Percentiles rank a stretch among this genome's conserved stretches.
Conservation (phyloP, 345 rosid genomes). For the Pistacia atlantica region DNA sequence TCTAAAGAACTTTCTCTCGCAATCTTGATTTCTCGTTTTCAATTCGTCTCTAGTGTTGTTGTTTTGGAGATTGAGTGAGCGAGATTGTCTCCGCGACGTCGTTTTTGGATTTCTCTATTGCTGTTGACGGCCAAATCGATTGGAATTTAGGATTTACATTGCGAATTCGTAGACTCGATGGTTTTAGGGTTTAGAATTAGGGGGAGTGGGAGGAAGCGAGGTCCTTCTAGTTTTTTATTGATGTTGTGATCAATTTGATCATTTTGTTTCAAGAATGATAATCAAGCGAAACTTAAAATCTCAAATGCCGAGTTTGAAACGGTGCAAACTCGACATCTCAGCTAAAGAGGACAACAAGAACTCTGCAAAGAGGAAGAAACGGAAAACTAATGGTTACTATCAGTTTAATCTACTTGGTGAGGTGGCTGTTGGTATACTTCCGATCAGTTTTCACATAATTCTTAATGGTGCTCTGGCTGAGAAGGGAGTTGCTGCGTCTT, state of each 20-base stretch:
- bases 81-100: background rate
- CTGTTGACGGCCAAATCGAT: background rate
- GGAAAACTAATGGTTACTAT: conserved; percentile 53
- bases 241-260: no score
- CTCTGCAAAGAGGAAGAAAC: conserved; percentile 51
- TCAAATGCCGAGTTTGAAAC: no score
- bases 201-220: no score
- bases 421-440: conserved; percentile 58
- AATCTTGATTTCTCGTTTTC: no score
- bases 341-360: conserved; percentile 46
- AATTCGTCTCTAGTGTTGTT: no score
- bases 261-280: no score
- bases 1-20: no score
- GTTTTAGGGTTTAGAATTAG: conserved; percentile 21
- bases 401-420: conserved; percentile 72
- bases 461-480: conserved; percentile 28
- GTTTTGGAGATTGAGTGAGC: background rate
- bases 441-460: conserved; percentile 30
- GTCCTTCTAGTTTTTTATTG: background rate
- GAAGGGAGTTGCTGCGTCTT: conserved; percentile 59
- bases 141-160: conserved; percentile 49
- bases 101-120: background rate
- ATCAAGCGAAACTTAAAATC: no score
- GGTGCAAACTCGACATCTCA: conserved; percentile 26
- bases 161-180: conserved; percentile 18